Evolutionary conservation across 208 protist species (phyloP).

Genomic region (Leishmania martiniquensis): DNA sequence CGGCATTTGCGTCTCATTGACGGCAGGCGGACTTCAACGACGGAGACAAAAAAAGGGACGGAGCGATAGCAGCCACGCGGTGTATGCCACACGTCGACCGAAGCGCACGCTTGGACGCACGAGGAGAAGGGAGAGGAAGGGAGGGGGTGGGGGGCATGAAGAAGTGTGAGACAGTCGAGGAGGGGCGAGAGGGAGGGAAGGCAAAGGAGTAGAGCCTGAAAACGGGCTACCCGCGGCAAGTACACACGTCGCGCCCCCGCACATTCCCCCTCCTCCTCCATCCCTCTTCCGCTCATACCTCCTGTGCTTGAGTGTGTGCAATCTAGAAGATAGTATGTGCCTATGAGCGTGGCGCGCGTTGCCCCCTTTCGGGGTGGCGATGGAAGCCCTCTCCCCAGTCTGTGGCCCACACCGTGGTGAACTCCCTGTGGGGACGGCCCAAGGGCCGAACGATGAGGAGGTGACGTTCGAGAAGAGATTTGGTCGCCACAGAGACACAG

Average conservation of each 20-base stretch:
- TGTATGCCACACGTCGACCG: neutral
- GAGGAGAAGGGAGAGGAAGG: neutral
- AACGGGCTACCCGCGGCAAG: neutral
- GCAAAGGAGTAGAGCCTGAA: neutral
- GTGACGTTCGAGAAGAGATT: neutral
- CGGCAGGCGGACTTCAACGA: no score
- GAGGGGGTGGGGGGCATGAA: no score
- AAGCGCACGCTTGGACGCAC: neutral
- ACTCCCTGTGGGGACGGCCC: neutral
- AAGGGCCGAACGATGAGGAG: neutral
- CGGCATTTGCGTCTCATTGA: neutral
- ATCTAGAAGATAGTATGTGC: neutral
- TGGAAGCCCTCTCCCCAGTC: neutral
- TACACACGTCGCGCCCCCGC: neutral
- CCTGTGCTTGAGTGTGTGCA: neutral
- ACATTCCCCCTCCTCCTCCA: neutral
- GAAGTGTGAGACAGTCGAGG: neutral
- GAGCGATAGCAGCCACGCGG: neutral
- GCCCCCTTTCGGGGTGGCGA: neutral
- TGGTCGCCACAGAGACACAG: neutral
- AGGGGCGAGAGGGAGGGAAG: neutral
- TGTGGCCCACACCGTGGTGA: neutral
- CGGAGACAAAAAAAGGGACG: neutral
- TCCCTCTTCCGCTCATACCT: neutral
- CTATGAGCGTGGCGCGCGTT: neutral